Base-by-base conservation (phyloP, 305 asterid genomes). In the Fraxinus ornus region DNA sequence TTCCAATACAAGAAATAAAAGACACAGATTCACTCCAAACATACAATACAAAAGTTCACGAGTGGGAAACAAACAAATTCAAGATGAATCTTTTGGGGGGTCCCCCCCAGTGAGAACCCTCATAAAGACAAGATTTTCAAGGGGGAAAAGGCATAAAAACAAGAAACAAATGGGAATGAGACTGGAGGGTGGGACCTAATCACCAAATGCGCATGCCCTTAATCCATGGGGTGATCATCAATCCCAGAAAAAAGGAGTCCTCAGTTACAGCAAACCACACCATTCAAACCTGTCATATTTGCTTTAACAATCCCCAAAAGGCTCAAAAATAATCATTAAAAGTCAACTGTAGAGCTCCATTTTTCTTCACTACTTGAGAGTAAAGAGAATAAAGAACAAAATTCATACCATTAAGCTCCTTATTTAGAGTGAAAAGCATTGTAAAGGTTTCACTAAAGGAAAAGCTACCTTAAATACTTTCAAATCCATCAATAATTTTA, bases 131-230 rank as follows among this genome's bases (percentile, higher is more conserved):
- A 76, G 82, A 80, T 84, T 85, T 75, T 81, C 80, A 82, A 24
- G 70, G 72, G 78, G 10, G 28, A 60, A 75, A 70, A 75, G 76
- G 85, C 86, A 84, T 76, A 84, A 82, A 84, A 76, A 79, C 83
- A 83, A 78, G 84, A 83, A 83, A 83, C 84, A 84, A 70, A 70
- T 70, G 93, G 97, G 95, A 74, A 64, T 64, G 72, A 64, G 72
- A 24, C 26, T 64, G 72, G 72, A 64, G 33, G 33, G 72, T 64
- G 72, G 72, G 72, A 64, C 94, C 80, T 4, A 33, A 79, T 84
- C 86, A 88, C 88, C 93, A 89, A 88, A 70, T 70, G 66, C 91
- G 95, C 97, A 92, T 91, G 95, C 93, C 85, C 90, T 80, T 78
- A 86, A 84, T 85, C 91, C 91, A 85, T 88, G 89, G 85, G 64